Percentiles rank a stretch among this genome's conserved stretches.
Conservation (phyloP, 441 rosid species). For the Gossypium laxum region DNA sequence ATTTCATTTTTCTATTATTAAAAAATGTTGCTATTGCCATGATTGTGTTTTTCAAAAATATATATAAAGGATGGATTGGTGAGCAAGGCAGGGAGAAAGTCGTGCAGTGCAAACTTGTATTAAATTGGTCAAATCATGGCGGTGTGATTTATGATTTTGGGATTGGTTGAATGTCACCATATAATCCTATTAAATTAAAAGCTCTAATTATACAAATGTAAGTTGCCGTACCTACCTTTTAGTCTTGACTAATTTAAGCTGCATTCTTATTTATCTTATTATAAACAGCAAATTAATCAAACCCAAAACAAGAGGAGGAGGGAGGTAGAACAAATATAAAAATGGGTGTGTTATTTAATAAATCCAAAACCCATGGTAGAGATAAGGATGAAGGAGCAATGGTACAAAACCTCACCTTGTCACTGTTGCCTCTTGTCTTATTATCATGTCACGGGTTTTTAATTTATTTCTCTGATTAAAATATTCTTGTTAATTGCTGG, state of each 20-base stretch:
- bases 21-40: background rate
- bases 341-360: background rate
- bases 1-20: background rate
- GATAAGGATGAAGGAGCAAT: background rate
- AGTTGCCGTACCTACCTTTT: too few relatives aligned
- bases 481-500: background rate
- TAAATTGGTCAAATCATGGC: background rate
- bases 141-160: background rate
- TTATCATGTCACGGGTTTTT: background rate
- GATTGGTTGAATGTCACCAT: background rate
- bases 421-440: background rate
- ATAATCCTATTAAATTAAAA: background rate
- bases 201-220: background rate
- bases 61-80: background rate
- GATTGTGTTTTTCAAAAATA: background rate
- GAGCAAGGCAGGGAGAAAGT: background rate
- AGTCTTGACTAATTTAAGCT: background rate
- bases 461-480: background rate
- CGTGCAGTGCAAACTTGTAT: background rate
- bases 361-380: background rate
- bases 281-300: background rate
- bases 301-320: background rate
- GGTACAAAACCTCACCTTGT: background rate
- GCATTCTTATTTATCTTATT: background rate
- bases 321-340: too few relatives aligned